Evolutionary conservation across 1,284 basidiomycete genomes (phyloP).

Genomic region (Trametes versicolor): DNA sequence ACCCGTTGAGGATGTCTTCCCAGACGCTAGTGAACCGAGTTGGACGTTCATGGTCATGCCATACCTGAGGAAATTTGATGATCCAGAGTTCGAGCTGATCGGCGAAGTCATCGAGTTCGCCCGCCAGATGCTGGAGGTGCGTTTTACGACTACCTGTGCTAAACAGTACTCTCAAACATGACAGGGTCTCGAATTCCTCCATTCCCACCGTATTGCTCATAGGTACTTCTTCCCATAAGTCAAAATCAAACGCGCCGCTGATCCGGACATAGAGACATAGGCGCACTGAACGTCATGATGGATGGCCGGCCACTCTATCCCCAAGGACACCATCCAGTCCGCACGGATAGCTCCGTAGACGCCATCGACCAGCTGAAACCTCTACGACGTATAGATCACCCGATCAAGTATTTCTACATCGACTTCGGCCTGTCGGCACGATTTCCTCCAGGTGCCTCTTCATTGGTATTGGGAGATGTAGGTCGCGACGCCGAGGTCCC

Average conservation of each 20-base stretch:
- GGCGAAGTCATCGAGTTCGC: slow-evolving; percentile 43
- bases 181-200: slow-evolving; percentile 42
- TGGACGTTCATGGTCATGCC: slow-evolving; percentile 40
- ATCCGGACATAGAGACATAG: slow-evolving; percentile 30
- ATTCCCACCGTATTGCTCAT: slow-evolving; percentile 40
- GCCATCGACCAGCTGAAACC: slow-evolving; percentile 11
- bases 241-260: neutral
- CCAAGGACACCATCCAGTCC: slow-evolving; percentile 39
- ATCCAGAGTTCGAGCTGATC: slow-evolving; percentile 35
- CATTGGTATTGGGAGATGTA: slow-evolving; percentile 23
- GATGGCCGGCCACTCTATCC: slow-evolving; percentile 41
- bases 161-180: neutral
- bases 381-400: slow-evolving; percentile 26
- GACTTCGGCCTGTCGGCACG: slow-evolving; percentile 42
- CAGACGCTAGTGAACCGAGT: slow-evolving; percentile 24
- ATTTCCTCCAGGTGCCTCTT: slow-evolving; percentile 19
- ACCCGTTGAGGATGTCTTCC: slow-evolving; percentile 31
- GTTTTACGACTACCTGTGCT: neutral
- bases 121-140: slow-evolving; percentile 41
- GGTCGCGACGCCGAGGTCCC: slow-evolving; percentile 41
- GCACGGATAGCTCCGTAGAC: slow-evolving; percentile 21
- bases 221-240: slow-evolving; percentile 17
- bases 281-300: slow-evolving; percentile 44
- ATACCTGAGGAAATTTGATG: slow-evolving; percentile 36
- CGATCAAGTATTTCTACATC: slow-evolving; percentile 43